Conservation (phyloP, 768 basidiomycete genomes). For the Leucosporidium scottii region DNA sequence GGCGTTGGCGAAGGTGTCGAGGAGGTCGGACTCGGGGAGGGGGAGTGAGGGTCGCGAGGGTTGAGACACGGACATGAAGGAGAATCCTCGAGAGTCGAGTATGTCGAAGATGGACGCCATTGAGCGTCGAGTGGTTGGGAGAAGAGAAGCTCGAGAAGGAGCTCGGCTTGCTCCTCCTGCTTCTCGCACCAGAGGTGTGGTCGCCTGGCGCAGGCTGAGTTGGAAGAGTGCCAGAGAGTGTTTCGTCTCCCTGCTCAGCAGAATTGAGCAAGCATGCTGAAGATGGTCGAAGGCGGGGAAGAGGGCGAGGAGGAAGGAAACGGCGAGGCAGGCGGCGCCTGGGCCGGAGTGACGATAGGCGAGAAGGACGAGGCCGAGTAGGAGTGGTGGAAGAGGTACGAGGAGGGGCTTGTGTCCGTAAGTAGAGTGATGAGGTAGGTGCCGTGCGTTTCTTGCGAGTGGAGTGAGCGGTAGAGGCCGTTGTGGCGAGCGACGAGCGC, state of each 20-base stretch:
- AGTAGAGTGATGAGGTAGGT: background rate
- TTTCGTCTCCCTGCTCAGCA: background rate
- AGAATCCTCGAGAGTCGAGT: too few relatives aligned
- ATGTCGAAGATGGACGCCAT: background rate
- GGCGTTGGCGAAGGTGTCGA: too few relatives aligned
- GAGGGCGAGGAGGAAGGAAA: background rate
- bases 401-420: background rate
- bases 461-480: background rate
- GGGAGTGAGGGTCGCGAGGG: too few relatives aligned
- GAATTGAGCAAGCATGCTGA: background rate
- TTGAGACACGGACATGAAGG: too few relatives aligned
- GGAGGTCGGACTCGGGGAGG: too few relatives aligned
- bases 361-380: background rate
- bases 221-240: background rate
- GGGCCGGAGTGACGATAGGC: background rate
- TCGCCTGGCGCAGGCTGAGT: background rate
- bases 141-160: background rate
- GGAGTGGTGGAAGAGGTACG: background rate
- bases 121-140: background rate
- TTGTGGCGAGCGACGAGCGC: background rate
- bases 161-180: background rate
- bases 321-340: background rate
- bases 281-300: background rate
- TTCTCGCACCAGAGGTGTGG: too few relatives aligned
- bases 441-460: background rate